These are phyloP conservation scores for Leucogyrophana mollusca DNA, from an alignment of 768 basidiomycete genomes.

Conservation along the genomic window DNA sequence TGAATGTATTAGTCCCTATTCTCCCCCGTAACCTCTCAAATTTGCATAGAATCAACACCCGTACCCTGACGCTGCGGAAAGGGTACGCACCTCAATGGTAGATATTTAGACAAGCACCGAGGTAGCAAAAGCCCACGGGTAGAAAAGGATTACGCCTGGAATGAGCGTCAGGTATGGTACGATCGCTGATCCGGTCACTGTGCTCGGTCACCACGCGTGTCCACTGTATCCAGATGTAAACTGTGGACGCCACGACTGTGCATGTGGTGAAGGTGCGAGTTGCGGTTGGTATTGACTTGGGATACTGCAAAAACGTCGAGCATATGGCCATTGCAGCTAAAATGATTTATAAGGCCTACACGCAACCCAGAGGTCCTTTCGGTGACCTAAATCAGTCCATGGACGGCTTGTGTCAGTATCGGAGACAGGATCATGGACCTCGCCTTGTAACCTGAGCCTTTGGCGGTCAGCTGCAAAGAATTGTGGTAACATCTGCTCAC, in stretches of 20 bases:
- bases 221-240: slow-evolving; percentile 69
- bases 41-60: slow-evolving; percentile 40
- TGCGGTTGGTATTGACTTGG: slow-evolving; percentile 74
- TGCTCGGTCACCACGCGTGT: too few relatives aligned
- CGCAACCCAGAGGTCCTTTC: too few relatives aligned
- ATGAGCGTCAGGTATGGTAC: slow-evolving; percentile 74
- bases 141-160: slow-evolving; percentile 78
- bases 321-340: slow-evolving; percentile 63
- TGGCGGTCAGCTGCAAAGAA: too few relatives aligned
- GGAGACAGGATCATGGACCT: too few relatives aligned
- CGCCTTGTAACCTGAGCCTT: too few relatives aligned
- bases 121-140: slow-evolving; percentile 94
- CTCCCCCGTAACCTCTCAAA: slow-evolving; percentile 95
- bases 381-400: too few relatives aligned
- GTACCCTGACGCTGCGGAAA: not conserved
- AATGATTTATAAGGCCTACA: too few relatives aligned
- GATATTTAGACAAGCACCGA: slow-evolving; percentile 85
- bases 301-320: slow-evolving; percentile 65
- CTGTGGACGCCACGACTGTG: slow-evolving; percentile 54
- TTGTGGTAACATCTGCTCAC: too few relatives aligned
- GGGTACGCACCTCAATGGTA: slow-evolving; percentile 70
- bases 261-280: slow-evolving; percentile 70
- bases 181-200: slow-evolving; percentile 35
- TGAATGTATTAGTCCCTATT: slow-evolving; percentile 82
- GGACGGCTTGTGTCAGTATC: too few relatives aligned